These are phyloP conservation scores for Stylosanthes scabra DNA, from an alignment of 331 rosid genomes.

Conservation along the genomic window DNA sequence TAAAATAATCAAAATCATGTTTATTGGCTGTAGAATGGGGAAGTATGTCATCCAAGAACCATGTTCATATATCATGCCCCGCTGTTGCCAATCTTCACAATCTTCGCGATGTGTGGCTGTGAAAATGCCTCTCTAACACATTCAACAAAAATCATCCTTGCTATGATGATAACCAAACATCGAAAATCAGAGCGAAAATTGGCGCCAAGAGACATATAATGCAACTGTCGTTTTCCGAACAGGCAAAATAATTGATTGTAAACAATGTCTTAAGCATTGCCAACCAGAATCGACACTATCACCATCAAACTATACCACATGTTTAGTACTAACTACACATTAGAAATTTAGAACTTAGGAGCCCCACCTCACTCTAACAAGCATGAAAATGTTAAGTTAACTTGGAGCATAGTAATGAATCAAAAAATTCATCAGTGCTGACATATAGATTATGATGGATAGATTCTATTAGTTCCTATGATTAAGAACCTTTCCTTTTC, in stretches of 20 bases:
- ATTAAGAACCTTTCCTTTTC: neutral
- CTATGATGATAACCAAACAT: constrained; percentile 8
- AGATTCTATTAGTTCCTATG: neutral
- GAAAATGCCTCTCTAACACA: constrained; percentile 18
- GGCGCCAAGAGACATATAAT: constrained; percentile 28
- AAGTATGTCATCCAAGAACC: too few species aligned
- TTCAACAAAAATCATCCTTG: constrained; percentile 19
- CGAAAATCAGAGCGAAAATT: constrained; percentile 8
- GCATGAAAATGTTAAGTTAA: constrained; percentile 20
- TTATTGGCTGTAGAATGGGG: too few species aligned
- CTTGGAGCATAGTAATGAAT: neutral
- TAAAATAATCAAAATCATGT: too few species aligned
- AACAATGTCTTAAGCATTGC: constrained; percentile 14
- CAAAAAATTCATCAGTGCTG: constrained; percentile 16
- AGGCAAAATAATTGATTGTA: constrained; percentile 1
- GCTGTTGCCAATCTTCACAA: constrained; percentile 12
- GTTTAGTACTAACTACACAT: too few species aligned
- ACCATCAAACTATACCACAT: neutral
- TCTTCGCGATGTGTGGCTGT: constrained; percentile 20
- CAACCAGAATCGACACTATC: constrained; percentile 25
- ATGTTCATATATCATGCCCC: too few species aligned
- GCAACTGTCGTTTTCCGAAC: neutral
- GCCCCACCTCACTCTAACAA: neutral
- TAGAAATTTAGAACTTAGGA: too few species aligned
- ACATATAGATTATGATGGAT: neutral